A percentile compares a stretch with the other conserved stretches of the same genome.
Evolutionary conservation across 805 yeast genomes (phyloP).

Genomic region (Hanseniaspora mollemarum): DNA sequence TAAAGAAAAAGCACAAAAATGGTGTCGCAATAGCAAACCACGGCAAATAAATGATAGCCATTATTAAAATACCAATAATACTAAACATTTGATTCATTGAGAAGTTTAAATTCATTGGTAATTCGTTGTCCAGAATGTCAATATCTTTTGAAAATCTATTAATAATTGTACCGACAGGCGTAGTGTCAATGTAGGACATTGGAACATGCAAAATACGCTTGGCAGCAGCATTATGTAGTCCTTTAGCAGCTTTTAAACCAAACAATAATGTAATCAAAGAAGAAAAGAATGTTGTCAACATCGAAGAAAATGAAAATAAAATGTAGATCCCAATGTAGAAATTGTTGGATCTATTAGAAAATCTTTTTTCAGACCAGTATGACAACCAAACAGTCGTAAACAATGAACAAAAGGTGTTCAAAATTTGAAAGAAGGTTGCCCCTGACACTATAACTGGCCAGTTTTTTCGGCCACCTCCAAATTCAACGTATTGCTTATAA

Average conservation of each 20-base stretch:
- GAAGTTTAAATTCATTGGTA: conserved; percentile 56
- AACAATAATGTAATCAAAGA: conserved; percentile 41
- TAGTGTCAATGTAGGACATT: conserved; percentile 71
- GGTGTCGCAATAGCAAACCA: conserved; percentile 64
- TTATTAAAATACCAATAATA: conserved; percentile 46
- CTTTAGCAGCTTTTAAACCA: conserved; percentile 44
- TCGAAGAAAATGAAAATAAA: conserved; percentile 42
- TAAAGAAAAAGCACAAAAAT: conserved; percentile 34
- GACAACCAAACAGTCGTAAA: conserved; percentile 72
- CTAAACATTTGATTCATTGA: conserved; percentile 42
- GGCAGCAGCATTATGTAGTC: conserved; percentile 53
- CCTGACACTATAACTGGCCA: conserved; percentile 26
- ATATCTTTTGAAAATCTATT: conserved; percentile 75
- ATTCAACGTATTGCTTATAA: conserved; percentile 28
- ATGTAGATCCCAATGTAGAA: conserved; percentile 69
- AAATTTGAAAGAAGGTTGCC: conserved; percentile 21
- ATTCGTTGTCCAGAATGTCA: conserved; percentile 62
- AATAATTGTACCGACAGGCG: conserved; percentile 78
- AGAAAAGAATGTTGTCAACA: conserved; percentile 34
- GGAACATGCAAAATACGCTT: conserved; percentile 58
- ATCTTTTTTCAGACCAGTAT: conserved; percentile 60
- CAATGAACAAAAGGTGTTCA: conserved; percentile 42
- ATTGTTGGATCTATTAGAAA: conserved; percentile 35
- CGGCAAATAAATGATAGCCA: conserved; percentile 61
- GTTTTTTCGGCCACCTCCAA: conserved; percentile 34